phyloP scores from a whole-genome alignment of 2,329 filamentous ascomycete species.

The Ascochyta rabiei region DNA sequence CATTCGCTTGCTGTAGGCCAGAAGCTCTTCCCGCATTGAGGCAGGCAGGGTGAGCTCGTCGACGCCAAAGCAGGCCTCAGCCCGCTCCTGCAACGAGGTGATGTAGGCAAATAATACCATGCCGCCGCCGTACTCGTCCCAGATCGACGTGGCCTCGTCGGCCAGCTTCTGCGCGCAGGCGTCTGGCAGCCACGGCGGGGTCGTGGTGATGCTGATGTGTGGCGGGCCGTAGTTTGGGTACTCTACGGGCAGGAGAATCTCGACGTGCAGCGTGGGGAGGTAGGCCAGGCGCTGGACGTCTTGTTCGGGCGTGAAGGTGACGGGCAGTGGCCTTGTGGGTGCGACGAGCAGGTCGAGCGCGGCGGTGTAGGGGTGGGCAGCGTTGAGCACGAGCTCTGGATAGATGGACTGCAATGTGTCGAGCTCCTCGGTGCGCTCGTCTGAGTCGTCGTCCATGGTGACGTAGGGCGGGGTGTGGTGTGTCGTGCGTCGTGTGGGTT shows the following conservation, averaged over 20 bases:
- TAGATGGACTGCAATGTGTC: conserved; percentile 66
- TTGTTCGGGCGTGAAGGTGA: conserved; percentile 34
- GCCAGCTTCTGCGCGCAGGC: conserved; percentile 53
- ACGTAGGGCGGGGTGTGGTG: no score
- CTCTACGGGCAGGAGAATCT: conserved; percentile 58
- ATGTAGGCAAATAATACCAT: conserved; percentile 66
- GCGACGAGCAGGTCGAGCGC: conserved; percentile 62
- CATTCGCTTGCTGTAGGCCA: conserved; percentile 79
- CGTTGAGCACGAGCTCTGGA: conserved; percentile 62
- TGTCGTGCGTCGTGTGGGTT: no score
- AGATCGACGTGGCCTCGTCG: conserved; percentile 57
- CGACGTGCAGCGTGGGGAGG: conserved; percentile 61
- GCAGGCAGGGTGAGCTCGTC: conserved; percentile 55
- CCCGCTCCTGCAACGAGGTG: conserved; percentile 64
- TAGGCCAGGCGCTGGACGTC: conserved; percentile 58
- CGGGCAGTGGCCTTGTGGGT: conserved; percentile 57
- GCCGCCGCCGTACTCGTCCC: conserved; percentile 65
- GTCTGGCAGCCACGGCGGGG: conserved; percentile 60
- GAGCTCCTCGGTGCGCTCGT: conserved; percentile 66
- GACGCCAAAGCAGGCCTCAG: conserved; percentile 62
- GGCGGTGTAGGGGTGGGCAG: conserved; percentile 51
- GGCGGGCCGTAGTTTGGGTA: conserved; percentile 64
- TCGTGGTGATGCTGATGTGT: conserved; percentile 54
- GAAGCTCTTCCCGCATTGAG: conserved; percentile 68
- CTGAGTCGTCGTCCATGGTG: conserved; percentile 49